Base-by-base conservation (phyloP, 805 yeast genomes). In the Yamadazyma laniorum region DNA sequence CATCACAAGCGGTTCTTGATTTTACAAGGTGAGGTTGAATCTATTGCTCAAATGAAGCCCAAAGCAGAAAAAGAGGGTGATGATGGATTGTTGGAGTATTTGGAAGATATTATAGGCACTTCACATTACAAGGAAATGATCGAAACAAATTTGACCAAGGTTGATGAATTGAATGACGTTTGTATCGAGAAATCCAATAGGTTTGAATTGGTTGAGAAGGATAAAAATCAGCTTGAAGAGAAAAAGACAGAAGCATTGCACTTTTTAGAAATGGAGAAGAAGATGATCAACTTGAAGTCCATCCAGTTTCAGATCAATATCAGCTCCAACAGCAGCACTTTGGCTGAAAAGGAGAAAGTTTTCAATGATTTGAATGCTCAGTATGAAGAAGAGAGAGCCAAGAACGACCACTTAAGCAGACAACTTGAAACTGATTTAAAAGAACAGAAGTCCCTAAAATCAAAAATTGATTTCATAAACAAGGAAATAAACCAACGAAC, bases 11-110 rank as follows among this genome's bases (percentile, higher is more conserved):
- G 99, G 50, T 93, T 93, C 52, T 72, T 93, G 50, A 95, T 93
- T 55, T 67, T 93, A 31, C 99, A 93, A 63, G 99, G 99, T 58
- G 99, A 93, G 58, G 99, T 93, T 29, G 99, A 93, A 65, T 83
- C 90, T 48, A 93, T 93, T 54, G 97, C 99, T 0, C 97, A 93
- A 58, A 95, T 93, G 99, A 91, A 91, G 56, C 85, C 99, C 8
- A 93, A 91, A 55, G 98, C 97, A 0, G 97, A 93, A 53, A 77
- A 72, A 35, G 95, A 87, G 37, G 79, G 79, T 47, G 98, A 91
- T 51, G 98, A 93, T 56, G 99, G 99, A 0, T 67, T 93, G 18
- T 63, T 93, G 27, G 99, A 95, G 55, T 93, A 93, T 56, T 64
- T 93, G 43, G 99, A 93, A 56, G 99, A 95, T 65, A 91, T 93